Percentiles rank a stretch among this genome's conserved stretches.
Conservation (phyloP, 2,329 filamentous ascomycete species). For the Verruconis gallopava region DNA sequence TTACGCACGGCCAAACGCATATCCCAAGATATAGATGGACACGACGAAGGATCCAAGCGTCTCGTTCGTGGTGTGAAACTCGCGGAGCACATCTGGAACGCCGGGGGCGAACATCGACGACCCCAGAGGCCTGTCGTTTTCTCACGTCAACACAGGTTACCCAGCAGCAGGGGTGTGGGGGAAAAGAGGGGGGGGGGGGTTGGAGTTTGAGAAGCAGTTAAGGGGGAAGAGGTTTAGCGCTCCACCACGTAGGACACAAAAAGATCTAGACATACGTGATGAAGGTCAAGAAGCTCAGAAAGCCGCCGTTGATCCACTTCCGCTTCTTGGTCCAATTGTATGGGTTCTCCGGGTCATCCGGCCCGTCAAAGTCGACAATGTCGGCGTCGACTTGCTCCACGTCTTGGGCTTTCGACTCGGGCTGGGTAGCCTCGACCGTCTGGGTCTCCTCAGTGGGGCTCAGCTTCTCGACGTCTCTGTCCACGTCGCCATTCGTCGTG, state of each 20-base stretch:
- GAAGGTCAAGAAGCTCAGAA: conserved; percentile 38
- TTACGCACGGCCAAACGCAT: conserved; percentile 21
- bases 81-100: conserved; percentile 19
- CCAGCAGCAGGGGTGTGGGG: background rate
- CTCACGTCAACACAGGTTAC: background rate
- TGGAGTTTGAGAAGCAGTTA: background rate
- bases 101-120: conserved; percentile 25
- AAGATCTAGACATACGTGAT: conserved; percentile 3
- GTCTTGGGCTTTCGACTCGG: background rate
- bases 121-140: conserved; percentile 21
- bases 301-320: conserved; percentile 34
- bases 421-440: background rate
- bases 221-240: background rate
- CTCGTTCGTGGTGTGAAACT: conserved; percentile 21
- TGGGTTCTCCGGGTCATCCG: conserved; percentile 38
- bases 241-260: background rate
- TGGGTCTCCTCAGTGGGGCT: too few species aligned
- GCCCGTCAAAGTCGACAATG: conserved; percentile 47
- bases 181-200: background rate
- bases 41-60: conserved; percentile 24
- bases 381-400: conserved; percentile 27
- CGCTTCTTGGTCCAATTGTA: conserved; percentile 42
- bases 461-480: background rate
- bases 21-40: conserved; percentile 26
- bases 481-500: background rate